These are phyloP conservation scores for Trichoderma pleuroti DNA, from an alignment of 2,329 filamentous ascomycete genomes.

Conservation along the genomic window DNA sequence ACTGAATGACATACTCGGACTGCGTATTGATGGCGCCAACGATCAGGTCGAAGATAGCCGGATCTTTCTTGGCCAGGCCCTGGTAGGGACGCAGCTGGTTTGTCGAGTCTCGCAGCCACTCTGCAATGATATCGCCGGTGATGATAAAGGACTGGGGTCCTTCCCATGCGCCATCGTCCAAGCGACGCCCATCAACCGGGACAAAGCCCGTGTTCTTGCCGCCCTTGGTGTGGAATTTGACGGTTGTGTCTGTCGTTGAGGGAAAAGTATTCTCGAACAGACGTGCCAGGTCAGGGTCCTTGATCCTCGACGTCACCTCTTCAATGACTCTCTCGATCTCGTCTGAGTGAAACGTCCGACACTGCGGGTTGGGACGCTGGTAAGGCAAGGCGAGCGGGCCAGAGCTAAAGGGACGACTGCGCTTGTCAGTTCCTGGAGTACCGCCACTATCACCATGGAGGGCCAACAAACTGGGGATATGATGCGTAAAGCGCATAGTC, in stretches of 20 bases:
- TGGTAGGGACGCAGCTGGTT: slow-evolving; percentile 95
- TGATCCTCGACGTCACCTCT: slow-evolving; percentile 74
- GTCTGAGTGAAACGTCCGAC: slow-evolving; percentile 84
- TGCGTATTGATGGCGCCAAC: slow-evolving; percentile 95
- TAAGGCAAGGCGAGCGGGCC: slow-evolving; percentile 79
- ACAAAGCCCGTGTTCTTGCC: slow-evolving; percentile 39
- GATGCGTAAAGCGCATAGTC: slow-evolving; percentile 41
- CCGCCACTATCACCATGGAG: not conserved
- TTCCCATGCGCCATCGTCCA: slow-evolving; percentile 65
- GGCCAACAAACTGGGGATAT: slow-evolving; percentile 36
- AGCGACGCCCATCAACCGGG: slow-evolving; percentile 31
- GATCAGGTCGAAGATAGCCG: slow-evolving; percentile 72
- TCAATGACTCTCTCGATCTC: slow-evolving; percentile 84
- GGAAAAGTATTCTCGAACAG: slow-evolving; percentile 96
- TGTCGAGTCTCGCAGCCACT: slow-evolving; percentile 88
- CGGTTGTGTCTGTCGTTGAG: slow-evolving; percentile 78
- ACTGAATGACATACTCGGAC: slow-evolving; percentile 88
- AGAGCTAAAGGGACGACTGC: slow-evolving; percentile 71
- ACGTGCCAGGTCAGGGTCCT: slow-evolving; percentile 81
- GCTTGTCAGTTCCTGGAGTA: not conserved
- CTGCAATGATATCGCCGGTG: slow-evolving; percentile 87
- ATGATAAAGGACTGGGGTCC: slow-evolving; percentile 91
- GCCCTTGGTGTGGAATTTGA: slow-evolving; percentile 78
- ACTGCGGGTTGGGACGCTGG: slow-evolving; percentile 75
- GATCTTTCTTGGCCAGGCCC: slow-evolving; percentile 74